Base-by-base conservation (phyloP, 2,329 filamentous ascomycete species). In the Ceratocystis diversiconidia region DNA sequence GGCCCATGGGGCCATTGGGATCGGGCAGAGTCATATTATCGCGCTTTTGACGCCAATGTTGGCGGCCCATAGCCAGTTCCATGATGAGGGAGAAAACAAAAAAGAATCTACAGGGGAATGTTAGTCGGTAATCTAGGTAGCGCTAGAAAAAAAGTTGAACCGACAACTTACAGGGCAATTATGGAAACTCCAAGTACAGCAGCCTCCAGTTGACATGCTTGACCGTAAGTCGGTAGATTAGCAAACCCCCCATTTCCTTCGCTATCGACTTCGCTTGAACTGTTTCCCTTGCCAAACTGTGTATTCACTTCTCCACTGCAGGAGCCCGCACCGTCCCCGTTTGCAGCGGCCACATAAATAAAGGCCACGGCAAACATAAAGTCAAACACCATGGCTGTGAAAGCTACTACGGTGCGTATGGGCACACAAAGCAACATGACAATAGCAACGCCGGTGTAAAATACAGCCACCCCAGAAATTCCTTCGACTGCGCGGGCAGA, bases 401-500 rank as follows among this genome's bases (percentile, higher is more conserved):
- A 80, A 2, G 88, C 88, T 67, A 91, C 87, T 74, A 92, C 79
- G 3, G 81, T 79, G 68, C 88, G 81, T 32, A 90, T 90, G 44
- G 88, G 90, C 5, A 95, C 76, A 73, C 84, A 94, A 78, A 89
- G 90, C 7, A 92, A 86, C 46, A 95, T 77, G 41, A 94, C 69
- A 15, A 90, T 77, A n/a, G 85, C 88, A 64, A 87, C 74, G 67
- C 90, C 76, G 63, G 85, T 85, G 78, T 96, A 96, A 7, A 95
- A 73, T 0, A 86, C 82, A 1, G 85, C 89, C 1, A 81, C 81
- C 62, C 91, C 92, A 0, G 89, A 82, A 67, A 96, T 85, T 69
- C 89, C 90, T 72, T 86, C 85, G 65, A 94, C 88, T 32, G 89
- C 89, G 65, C 86, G 85, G 67, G 87, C 77, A 77, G 82, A 86